Evolutionary conservation across 2,329 filamentous ascomycete species (phyloP), one percentile per base, ranked within the genome.

Genomic region (Pseudopyricularia javanii): DNA sequence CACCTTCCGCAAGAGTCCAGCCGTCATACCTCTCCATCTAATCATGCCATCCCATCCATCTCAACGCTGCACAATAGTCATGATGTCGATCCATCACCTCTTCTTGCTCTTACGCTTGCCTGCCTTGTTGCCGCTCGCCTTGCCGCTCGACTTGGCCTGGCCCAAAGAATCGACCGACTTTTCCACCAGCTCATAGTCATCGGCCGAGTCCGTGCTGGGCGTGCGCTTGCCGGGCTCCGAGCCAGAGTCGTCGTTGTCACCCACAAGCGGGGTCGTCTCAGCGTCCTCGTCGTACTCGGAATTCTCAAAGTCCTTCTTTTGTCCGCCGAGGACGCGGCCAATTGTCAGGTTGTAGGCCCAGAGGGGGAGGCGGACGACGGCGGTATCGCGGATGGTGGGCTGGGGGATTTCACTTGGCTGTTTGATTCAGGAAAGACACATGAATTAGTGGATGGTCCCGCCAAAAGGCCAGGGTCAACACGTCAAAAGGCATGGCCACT

Each of bases 311-410:
- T 62, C 56, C 62, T 69, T 62, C 37, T 51, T 51, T 22, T n/a
- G 24, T 7, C 43, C 22, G 56, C 63, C 57, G 14, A 82, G 58
- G 53, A 78, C 63, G 43, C 76, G 75, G 53, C 78, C 77, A 43
- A 77, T 57, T 5, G 75, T 77, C 54, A 73, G 71, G 52, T 68
- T 74, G 71, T 85, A 93, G 54, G 80, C 64, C 79, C 84, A 94
- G 53, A 83, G 64, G 1, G 93, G 93, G 5, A 95, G 71, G 52
- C 85, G 85, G 67, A 86, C 80, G 47, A 97, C 76, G 55, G 90
- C 83, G 0, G 93, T 98, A 64, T 97, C 87, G 57, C 71, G 79
- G 66, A 96, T 71, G 3, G 84, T 86, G 1, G 93, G 93, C 58
- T 76, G 73, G 47, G 78, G 75, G 55, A 98, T 83, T 66, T 96